Percentiles rank a stretch among this genome's conserved stretches.
phyloP scores from a whole-genome alignment of 345 rosid genomes.

The Angophora floribunda region DNA sequence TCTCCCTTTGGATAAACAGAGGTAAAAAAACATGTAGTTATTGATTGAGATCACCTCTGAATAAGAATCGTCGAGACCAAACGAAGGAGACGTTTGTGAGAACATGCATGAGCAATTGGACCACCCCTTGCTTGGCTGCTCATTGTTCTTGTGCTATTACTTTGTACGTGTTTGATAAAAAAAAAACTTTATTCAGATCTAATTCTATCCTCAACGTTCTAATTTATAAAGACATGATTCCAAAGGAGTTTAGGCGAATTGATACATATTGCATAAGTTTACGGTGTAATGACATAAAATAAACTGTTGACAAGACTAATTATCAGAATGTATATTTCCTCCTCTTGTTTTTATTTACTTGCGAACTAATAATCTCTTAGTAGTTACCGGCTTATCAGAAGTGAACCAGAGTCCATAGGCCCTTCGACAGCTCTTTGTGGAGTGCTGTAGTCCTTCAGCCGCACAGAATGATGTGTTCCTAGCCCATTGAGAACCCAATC shows the following conservation, averaged over 20 bases:
- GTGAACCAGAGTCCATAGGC: no score
- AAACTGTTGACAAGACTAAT: not conserved
- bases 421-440: not conserved
- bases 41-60: no score
- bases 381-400: no score
- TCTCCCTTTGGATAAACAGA: no score
- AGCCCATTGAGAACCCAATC: not conserved
- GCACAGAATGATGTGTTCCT: not conserved
- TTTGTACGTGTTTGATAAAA: no score
- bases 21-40: no score
- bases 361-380: no score
- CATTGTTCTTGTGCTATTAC: no score
- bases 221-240: not conserved
- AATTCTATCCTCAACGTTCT: not conserved
- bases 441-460: not conserved
- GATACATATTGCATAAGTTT: rapidly evolving
- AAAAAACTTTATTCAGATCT: not conserved
- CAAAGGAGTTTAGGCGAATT: not conserved
- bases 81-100: no score
- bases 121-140: no score
- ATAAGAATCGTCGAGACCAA: no score
- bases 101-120: no score
- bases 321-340: not conserved
- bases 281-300: rapidly evolving
- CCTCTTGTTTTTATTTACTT: rapidly evolving